A percentile compares a stretch with the other conserved stretches of the same genome.
These are phyloP conservation scores for Xylariaceae sp. DNA, from an alignment of 2,329 filamentous ascomycete genomes.

Conservation along the genomic window DNA sequence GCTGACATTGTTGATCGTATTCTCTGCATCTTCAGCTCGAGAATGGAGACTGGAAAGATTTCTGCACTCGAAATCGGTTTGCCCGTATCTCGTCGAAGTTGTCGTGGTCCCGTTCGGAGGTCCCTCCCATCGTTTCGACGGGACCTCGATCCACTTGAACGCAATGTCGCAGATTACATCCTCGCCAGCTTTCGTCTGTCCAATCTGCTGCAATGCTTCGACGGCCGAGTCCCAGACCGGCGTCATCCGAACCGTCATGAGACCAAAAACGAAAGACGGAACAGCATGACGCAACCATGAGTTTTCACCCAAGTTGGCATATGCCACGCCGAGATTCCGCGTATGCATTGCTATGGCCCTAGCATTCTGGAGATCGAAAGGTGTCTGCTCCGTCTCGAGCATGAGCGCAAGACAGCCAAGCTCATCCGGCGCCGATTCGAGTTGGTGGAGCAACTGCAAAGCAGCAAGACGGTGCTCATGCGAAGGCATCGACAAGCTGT, in stretches of 20 bases:
- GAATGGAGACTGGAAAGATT: slow-evolving; percentile 59
- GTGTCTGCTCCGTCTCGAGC: slow-evolving; percentile 72
- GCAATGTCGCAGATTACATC: slow-evolving; percentile 64
- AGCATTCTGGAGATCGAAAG: slow-evolving; percentile 68
- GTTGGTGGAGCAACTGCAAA: slow-evolving; percentile 62
- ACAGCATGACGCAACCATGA: slow-evolving; percentile 67
- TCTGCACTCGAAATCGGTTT: slow-evolving; percentile 80
- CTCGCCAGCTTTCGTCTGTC: slow-evolving; percentile 65
- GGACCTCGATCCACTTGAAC: slow-evolving; percentile 68
- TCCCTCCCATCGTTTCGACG: slow-evolving; percentile 50
- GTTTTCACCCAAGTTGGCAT: slow-evolving; percentile 52
- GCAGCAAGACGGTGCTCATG: slow-evolving; percentile 69
- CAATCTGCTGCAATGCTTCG: slow-evolving; percentile 68
- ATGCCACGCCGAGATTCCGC: slow-evolving; percentile 65
- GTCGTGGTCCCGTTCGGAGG: slow-evolving; percentile 31
- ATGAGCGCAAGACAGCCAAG: slow-evolving; percentile 56
- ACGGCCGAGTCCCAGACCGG: slow-evolving; percentile 84
- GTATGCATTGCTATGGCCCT: slow-evolving; percentile 80
- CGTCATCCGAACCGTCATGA: slow-evolving; percentile 78
- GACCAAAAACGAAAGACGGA: slow-evolving; percentile 79
- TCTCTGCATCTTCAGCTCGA: slow-evolving; percentile 46
- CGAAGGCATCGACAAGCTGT: slow-evolving; percentile 70
- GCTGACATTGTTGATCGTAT: slow-evolving; percentile 46
- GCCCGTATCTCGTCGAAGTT: slow-evolving; percentile 33
- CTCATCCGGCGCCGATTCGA: slow-evolving; percentile 48